Evolutionary conservation across 148 eudicot genomes (phyloP).

Genomic region (Rhododendron ferrugineum): DNA sequence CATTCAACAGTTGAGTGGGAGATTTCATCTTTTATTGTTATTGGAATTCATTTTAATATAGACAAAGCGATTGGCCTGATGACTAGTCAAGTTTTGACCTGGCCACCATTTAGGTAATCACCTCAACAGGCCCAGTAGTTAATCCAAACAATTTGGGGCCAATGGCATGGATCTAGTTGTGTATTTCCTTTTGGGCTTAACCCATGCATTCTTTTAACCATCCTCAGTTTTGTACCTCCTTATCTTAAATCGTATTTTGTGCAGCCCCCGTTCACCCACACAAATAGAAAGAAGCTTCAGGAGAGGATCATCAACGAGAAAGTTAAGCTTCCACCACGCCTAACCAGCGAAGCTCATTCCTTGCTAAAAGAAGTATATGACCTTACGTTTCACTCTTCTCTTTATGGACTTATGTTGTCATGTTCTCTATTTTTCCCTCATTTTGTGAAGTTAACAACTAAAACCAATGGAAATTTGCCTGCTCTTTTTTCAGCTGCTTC

Average conservation of each 20-base stretch:
- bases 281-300: constrained; percentile 88
- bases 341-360: constrained; percentile 75
- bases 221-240: background rate
- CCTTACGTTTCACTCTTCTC: background rate
- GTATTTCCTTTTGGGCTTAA: background rate
- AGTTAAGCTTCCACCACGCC: constrained; percentile 78
- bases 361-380: constrained; percentile 58
- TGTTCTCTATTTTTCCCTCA: background rate
- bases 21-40: background rate
- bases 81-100: background rate
- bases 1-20: background rate
- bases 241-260: constrained; percentile 1
- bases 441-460: background rate
- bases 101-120: background rate
- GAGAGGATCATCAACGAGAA: constrained; percentile 75
- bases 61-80: background rate
- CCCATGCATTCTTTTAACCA: background rate
- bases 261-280: constrained; percentile 83
- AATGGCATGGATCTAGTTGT: background rate
- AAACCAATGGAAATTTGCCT: constrained; percentile 5
- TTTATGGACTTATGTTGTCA: background rate
- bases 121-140: background rate
- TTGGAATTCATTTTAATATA: background rate
- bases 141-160: background rate
- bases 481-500: constrained; percentile 39